Percentiles rank a stretch among this genome's conserved stretches.
These are phyloP conservation scores for Suillus discolor DNA, from an alignment of 768 basidiomycete species.

Conservation along the genomic window DNA sequence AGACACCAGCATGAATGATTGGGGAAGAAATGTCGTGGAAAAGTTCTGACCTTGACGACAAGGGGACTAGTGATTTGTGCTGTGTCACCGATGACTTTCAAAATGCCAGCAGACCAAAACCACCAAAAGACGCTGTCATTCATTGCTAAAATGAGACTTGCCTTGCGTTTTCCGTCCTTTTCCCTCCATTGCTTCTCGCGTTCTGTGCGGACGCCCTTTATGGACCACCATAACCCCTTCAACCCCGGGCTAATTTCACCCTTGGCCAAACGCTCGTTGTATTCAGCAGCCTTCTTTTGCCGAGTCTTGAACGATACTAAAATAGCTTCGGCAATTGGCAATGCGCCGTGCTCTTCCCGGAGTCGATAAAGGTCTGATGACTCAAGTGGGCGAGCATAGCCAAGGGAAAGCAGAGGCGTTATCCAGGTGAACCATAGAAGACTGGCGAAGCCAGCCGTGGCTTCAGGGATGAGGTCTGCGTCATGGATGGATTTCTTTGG, in stretches of 20 bases:
- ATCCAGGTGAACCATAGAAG: constrained; percentile 77
- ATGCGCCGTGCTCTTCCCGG: constrained; percentile 60
- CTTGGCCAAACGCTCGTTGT: constrained; percentile 67
- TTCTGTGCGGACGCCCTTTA: constrained; percentile 48
- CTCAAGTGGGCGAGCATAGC: constrained; percentile 81
- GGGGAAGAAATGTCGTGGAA: neutral
- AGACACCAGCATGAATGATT: constrained; percentile 4
- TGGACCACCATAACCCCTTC: constrained; percentile 58
- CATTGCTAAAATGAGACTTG: constrained; percentile 69
- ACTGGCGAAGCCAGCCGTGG: constrained; percentile 58
- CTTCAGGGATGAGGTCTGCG: constrained; percentile 65
- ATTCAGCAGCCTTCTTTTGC: constrained; percentile 56
- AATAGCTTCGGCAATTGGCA: constrained; percentile 62
- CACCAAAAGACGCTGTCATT: constrained; percentile 79
- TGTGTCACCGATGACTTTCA: constrained; percentile 65
- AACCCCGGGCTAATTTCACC: constrained; percentile 64
- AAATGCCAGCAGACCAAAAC: constrained; percentile 72
- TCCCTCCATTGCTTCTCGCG: constrained; percentile 69
- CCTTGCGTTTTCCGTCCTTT: constrained; percentile 57
- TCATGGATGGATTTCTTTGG: constrained; percentile 60
- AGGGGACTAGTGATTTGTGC: constrained; percentile 77
- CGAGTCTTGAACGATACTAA: constrained; percentile 64
- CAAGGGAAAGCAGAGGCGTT: constrained; percentile 66
- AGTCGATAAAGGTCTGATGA: constrained; percentile 82
- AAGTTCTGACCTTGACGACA: constrained; percentile 68